phyloP scores from a whole-genome alignment of 164 flowering plant genomes.

The Vitis cinerea region DNA sequence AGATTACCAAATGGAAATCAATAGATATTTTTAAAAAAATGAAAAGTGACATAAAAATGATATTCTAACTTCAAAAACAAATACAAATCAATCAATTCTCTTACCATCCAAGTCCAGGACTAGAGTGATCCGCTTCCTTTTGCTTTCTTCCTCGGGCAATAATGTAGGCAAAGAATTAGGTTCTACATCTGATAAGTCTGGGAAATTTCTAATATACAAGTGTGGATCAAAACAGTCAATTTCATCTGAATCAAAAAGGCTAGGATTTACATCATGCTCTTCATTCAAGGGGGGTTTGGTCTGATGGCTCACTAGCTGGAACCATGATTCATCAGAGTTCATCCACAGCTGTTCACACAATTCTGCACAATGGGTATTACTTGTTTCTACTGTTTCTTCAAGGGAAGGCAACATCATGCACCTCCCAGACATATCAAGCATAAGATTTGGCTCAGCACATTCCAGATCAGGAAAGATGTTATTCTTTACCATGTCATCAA shows the following conservation, averaged over 20 bases:
- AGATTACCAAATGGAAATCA: too few relatives aligned
- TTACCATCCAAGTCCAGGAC: conserved; percentile 25
- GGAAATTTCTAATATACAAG: conserved; percentile 14
- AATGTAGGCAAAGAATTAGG: conserved; percentile 5
- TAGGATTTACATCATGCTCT: conserved; percentile 1
- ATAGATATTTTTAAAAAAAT: too few relatives aligned
- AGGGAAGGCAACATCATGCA: conserved; percentile 4
- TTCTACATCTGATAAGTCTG: conserved; percentile 11
- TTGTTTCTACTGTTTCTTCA: conserved; percentile 11
- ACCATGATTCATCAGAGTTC: conserved; percentile 17
- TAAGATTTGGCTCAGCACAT: conserved; percentile 7
- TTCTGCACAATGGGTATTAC: background rate
- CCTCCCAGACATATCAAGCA: conserved; percentile 9
- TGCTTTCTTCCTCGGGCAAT: conserved; percentile 3
- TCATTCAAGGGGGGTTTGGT: background rate
- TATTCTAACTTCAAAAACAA: too few relatives aligned
- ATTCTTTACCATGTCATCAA: conserved; percentile 3
- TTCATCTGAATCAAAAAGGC: conserved; percentile 11
- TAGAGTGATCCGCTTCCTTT: conserved; percentile 11
- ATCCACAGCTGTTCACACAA: conserved; percentile 3
- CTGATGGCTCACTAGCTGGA: conserved; percentile 8
- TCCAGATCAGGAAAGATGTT: conserved; percentile 6
- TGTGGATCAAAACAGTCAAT: conserved; percentile 12
- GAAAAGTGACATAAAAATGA: too few relatives aligned
- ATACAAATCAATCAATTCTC: background rate